Percentiles rank a stretch among this genome's conserved stretches.
These are phyloP conservation scores for Solanum ahanhuiri DNA, from an alignment of 257 asterid species.

Conservation along the genomic window DNA sequence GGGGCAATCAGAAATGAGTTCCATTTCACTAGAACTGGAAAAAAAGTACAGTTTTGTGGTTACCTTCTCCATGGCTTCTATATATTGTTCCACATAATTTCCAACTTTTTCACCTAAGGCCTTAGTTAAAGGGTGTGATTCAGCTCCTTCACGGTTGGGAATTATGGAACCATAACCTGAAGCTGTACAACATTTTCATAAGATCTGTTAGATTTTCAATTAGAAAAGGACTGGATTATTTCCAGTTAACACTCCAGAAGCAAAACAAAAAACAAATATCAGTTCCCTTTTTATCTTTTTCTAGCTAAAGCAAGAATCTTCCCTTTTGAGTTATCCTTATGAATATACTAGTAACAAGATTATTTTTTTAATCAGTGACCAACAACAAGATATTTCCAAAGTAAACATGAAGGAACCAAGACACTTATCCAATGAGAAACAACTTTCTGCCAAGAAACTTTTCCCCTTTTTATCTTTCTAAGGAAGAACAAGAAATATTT, in stretches of 20 bases:
- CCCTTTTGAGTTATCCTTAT: background rate
- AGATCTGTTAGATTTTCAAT: background rate
- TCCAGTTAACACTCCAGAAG: background rate
- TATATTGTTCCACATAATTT: conserved; percentile 47
- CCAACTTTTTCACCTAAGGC: conserved; percentile 72
- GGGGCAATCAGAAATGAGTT: background rate
- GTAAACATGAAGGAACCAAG: background rate
- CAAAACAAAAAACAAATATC: background rate
- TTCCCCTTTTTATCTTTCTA: background rate
- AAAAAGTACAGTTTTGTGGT: background rate
- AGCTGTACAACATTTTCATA: conserved; percentile 24
- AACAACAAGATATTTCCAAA: background rate
- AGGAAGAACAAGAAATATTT: background rate
- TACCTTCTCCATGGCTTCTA: conserved; percentile 97
- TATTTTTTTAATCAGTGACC: background rate
- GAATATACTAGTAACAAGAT: background rate
- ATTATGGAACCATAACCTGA: conserved; percentile 85
- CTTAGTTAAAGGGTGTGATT: conserved; percentile 60
- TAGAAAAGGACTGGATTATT: background rate
- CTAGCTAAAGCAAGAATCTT: background rate
- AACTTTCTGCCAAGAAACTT: background rate
- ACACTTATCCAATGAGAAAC: background rate
- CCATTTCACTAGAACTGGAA: background rate
- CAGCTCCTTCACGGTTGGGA: conserved; percentile 69
- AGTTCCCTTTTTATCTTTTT: background rate